Base-by-base conservation (phyloP, 1,139 yeast species). In the Sugiyamaella neomexicana region DNA sequence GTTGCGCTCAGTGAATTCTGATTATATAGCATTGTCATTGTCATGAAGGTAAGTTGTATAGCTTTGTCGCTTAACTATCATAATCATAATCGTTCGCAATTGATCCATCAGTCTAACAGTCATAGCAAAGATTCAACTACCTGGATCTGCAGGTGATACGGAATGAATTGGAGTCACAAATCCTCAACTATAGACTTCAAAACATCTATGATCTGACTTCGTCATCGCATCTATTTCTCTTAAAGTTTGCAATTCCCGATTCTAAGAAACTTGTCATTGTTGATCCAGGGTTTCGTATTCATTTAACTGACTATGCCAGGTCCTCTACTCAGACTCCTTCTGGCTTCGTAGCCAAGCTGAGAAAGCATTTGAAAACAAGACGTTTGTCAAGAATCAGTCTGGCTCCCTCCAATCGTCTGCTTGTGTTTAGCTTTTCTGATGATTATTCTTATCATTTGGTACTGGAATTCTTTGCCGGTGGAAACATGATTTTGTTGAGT, bases 381-480 rank as follows among this genome's bases (percentile, higher is more conserved):
- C 76, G 98, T 57, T 73, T 93, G 47, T 81, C 95, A 0, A 80
- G 80, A 25, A 75, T 93, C 47, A 81, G 80, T 59, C 95, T 90
- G 60, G 80, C 93, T 10, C 85, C 83, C 1, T 80, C 82, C 62
- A 97, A 90, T 67, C 79, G 99, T 67, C 81, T 89, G 17, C 74
- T 89, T 53, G 95, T 89, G 0, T 69, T 93, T 50, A 83, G 88
- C 56, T 91, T 93, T 70, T 82, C 90, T 52, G 95, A 89, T 62
- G 74, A 71, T 27, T 95, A 96, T 6, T 68, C 82, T 54, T 88
- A 74, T 69, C 86, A 87, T 65, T 74, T 91, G 61, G 96, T 89
- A 0, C 72, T 93, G 57, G 99, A 93, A 67, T 91, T 93, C 64
- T 91, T 90, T 73, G 89, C 97, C 66, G 97, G 97, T 1, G 99